Percentiles rank a stretch among this genome's conserved stretches.
Evolutionary conservation across 2,329 filamentous ascomycete species (phyloP).

Genomic region (Clarireedia hainanense): DNA sequence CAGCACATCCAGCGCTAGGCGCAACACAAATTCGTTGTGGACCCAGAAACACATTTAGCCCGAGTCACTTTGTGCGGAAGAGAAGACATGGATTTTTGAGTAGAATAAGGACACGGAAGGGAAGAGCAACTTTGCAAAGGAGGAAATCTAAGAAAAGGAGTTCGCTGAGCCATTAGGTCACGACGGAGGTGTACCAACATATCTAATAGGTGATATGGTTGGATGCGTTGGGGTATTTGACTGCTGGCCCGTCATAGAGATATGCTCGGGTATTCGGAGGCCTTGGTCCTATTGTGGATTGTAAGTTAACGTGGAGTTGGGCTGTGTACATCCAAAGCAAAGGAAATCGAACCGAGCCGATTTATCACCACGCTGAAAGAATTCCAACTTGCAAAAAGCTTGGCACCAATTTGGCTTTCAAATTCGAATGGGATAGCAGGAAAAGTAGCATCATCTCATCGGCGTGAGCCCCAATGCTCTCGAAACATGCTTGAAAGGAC

Average conservation of each 20-base stretch:
- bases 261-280: too few species aligned
- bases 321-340: too few species aligned
- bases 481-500: too few species aligned
- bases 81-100: constrained; percentile 31
- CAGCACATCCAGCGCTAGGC: constrained; percentile 25
- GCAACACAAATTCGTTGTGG: constrained; percentile 27
- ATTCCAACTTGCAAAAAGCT: too few species aligned
- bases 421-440: too few species aligned
- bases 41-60: constrained; percentile 29
- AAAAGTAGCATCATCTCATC: too few species aligned
- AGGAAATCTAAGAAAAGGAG: constrained; percentile 28
- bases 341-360: too few species aligned
- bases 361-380: too few species aligned
- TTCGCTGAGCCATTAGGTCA: constrained; percentile 28
- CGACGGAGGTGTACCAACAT: neutral
- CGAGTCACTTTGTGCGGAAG: constrained; percentile 32
- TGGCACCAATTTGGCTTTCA: too few species aligned
- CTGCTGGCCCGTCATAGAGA: neutral
- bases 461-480: too few species aligned
- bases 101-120: constrained; percentile 28
- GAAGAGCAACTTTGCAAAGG: constrained; percentile 24
- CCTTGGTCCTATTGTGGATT: too few species aligned
- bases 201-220: neutral
- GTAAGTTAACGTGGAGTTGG: too few species aligned
- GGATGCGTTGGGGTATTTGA: neutral